Percentiles rank a stretch among this genome's conserved stretches.
Conservation (phyloP, 2,329 filamentous ascomycete species). For the Neurospora crassa region DNA sequence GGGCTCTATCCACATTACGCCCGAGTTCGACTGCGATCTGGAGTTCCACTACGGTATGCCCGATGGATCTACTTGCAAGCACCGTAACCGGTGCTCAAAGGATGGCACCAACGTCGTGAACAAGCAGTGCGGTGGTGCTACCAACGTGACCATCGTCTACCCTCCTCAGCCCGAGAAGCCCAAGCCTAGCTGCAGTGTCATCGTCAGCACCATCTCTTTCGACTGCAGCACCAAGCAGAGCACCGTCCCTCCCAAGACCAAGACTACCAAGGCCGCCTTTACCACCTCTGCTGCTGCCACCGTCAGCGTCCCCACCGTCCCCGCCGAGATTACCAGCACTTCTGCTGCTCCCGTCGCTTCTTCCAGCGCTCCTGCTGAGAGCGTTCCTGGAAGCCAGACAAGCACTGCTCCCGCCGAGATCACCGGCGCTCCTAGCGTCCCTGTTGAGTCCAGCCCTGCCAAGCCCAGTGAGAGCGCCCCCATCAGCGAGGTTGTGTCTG, state of each 20-base stretch:
- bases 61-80: constrained; percentile 73
- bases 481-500: constrained; percentile 31
- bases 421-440: constrained; percentile 4
- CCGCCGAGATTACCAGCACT: constrained; percentile 1
- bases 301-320: constrained; percentile 19
- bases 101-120: constrained; percentile 66
- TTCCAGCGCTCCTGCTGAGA: neutral
- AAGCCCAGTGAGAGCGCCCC: constrained; percentile 16
- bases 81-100: constrained; percentile 57
- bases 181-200: constrained; percentile 56
- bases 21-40: constrained; percentile 67
- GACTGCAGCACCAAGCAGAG: constrained; percentile 46
- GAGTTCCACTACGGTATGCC: constrained; percentile 84
- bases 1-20: constrained; percentile 60
- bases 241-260: constrained; percentile 22
- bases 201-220: constrained; percentile 66
- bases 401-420: constrained; percentile 16
- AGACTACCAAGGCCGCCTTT: constrained; percentile 5
- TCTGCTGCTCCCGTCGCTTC: constrained; percentile 12
- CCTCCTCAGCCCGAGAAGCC: constrained; percentile 47
- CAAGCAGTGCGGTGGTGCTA: constrained; percentile 86
- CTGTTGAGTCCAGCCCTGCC: constrained; percentile 13
- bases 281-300: constrained; percentile 13
- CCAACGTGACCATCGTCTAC: constrained; percentile 63
- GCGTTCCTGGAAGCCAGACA: constrained; percentile 13